Percentiles rank a stretch among this genome's conserved stretches.
Evolutionary conservation across 225 moss, liverwort and hornwort genomes (phyloP).

Genomic region (Polytrichum commune): DNA sequence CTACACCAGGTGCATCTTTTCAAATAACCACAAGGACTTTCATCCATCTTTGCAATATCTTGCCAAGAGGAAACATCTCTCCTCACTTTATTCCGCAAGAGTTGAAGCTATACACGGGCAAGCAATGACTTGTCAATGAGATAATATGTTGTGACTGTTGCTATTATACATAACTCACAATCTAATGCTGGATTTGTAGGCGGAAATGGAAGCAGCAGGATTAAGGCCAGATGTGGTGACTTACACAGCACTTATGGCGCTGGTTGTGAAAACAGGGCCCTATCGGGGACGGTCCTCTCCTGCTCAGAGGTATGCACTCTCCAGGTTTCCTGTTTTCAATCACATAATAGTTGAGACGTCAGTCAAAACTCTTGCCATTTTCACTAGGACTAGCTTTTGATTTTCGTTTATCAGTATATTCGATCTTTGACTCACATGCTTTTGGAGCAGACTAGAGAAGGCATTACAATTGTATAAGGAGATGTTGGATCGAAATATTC

Average conservation of each 20-base stretch:
- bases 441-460: conserved; percentile 59
- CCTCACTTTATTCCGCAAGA: too few relatives aligned
- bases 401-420: too few relatives aligned
- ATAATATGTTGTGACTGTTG: too few relatives aligned
- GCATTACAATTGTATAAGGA: conserved; percentile 71
- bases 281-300: conserved; percentile 76
- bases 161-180: too few relatives aligned
- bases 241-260: conserved; percentile 82
- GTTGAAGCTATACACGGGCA: too few relatives aligned
- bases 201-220: conserved; percentile 79
- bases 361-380: neutral
- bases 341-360: too few relatives aligned
- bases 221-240: conserved; percentile 83
- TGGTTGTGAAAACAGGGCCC: conserved; percentile 76
- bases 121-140: too few relatives aligned
- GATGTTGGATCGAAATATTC: conserved; percentile 63
- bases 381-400: too few relatives aligned
- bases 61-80: too few relatives aligned
- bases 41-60: too few relatives aligned
- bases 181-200: conserved; percentile 26
- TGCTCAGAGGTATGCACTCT: conserved; percentile 53
- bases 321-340: neutral
- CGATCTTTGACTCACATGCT: conserved; percentile 9
- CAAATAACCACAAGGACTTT: too few relatives aligned
- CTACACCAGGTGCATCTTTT: too few relatives aligned